These are phyloP conservation scores for Miscanthus lutarioriparius DNA, from an alignment of 176 grass and related monocot genomes.

Conservation along the genomic window DNA sequence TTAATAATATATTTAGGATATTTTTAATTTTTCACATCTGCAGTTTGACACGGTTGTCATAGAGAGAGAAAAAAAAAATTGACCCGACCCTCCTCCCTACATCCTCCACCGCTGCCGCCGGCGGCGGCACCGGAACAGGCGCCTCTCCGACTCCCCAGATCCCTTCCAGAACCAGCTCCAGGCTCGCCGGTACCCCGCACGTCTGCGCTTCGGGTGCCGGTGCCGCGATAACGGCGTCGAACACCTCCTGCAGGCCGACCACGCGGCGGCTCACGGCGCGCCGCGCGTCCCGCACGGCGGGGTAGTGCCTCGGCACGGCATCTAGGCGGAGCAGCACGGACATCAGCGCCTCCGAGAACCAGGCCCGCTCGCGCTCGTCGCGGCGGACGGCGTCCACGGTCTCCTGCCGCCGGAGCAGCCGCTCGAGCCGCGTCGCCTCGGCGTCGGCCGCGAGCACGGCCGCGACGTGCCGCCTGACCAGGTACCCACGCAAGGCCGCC, in stretches of 20 bases:
- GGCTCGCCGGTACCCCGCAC: conserved; percentile 60
- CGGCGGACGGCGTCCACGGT: conserved; percentile 80
- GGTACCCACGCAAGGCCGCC: conserved; percentile 60
- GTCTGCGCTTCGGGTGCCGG: conserved; percentile 37
- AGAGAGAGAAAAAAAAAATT: no score
- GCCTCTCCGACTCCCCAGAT: conserved; percentile 32
- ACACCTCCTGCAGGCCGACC: conserved; percentile 75
- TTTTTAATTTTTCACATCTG: no score
- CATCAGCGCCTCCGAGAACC: conserved; percentile 90
- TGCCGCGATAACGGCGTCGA: conserved; percentile 58
- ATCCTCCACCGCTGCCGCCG: not conserved
- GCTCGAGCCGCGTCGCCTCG: conserved; percentile 63
- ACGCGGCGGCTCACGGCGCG: conserved; percentile 71
- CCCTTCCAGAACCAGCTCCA: conserved; percentile 58
- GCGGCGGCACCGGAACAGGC: not conserved
- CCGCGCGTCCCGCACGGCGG: conserved; percentile 68
- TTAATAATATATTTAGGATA: no score
- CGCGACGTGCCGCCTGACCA: conserved; percentile 48
- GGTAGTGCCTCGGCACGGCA: conserved; percentile 75
- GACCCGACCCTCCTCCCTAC: conserved; percentile 11
- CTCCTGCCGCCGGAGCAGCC: conserved; percentile 78
- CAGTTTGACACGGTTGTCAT: no score
- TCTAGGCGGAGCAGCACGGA: conserved; percentile 75
- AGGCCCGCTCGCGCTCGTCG: conserved; percentile 62
- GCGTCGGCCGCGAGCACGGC: conserved; percentile 59